Evolutionary conservation across 768 basidiomycete genomes (phyloP), one percentile per base, ranked within the genome.

Genomic region (Boletus eberwhitei): DNA sequence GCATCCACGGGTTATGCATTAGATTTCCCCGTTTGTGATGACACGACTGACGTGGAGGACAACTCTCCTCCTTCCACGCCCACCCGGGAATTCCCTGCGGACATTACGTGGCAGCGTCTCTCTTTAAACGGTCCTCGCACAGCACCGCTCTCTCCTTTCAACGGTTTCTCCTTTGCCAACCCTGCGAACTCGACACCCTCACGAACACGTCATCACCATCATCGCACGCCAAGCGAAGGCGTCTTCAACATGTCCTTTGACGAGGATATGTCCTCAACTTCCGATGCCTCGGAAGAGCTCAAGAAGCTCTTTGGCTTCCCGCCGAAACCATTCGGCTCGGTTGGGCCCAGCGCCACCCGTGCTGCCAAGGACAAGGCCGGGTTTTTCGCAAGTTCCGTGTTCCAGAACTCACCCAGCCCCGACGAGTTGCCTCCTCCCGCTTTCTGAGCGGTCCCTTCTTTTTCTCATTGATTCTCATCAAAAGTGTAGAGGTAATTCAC

Each of bases 321-420:
- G 35, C 61, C 63, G 40, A 70, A 68, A 61, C 60, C 55, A 9
- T 63, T 70, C 44, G 59, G 64, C 40, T 71, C 71, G 8, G 55
- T 71, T 55, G 71, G 68, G 43, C 50, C 57, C 24, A 70, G 58
- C 32, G 50, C 57, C 26, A 48, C 60, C 36, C 68, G 66, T 57
- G 58, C 54, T 57, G 60, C 38, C 56, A 65, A 67, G 61, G 66
- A 71, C 48, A 74, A 72, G 56, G 68, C 73, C 29, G 79, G 79
- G 8, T 88, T 82, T 66, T 91, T 88, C 70, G 88, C 89, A 60
- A 90, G 87, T 64, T 90, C 88, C 32, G 75, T 79, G 64, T 91
- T 90, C 82, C 89, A 90, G 78, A 91, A 90, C 76, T 89, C 87
- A 54, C 89, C 89, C 16, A 89, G 85, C 63, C 89, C 89, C 49